These are phyloP conservation scores for Irpex sp. DNA, from an alignment of 1,284 basidiomycete genomes.

Conservation along the genomic window DNA sequence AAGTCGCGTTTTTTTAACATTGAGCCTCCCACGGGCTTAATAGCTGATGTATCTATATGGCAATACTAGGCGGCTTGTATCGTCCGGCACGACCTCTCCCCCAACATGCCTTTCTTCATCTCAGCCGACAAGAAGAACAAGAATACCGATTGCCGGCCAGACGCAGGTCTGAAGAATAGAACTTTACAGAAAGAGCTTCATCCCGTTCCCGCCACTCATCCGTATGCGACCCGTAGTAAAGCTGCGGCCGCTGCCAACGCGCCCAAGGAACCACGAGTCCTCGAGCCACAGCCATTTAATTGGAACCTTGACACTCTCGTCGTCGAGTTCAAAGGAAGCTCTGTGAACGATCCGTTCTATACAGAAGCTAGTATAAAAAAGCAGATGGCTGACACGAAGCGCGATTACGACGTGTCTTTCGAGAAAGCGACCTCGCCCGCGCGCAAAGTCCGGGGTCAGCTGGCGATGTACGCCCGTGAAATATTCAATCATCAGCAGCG, in stretches of 20 bases:
- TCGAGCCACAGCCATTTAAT: background rate
- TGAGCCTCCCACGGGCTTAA: background rate
- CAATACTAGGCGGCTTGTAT: background rate
- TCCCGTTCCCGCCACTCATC: background rate
- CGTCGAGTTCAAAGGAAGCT: background rate
- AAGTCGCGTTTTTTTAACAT: background rate
- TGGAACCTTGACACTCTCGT: background rate
- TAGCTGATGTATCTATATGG: background rate
- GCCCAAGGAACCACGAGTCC: background rate
- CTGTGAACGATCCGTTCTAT: background rate
- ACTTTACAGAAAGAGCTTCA: background rate
- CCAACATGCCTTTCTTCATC: background rate
- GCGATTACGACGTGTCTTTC: background rate
- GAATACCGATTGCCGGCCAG: background rate
- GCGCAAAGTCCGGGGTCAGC: background rate
- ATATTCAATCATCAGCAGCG: background rate
- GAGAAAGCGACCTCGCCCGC: background rate
- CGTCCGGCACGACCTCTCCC: background rate
- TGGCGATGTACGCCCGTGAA: background rate
- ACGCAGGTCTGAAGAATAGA: background rate
- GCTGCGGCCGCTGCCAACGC: background rate
- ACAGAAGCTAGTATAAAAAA: background rate
- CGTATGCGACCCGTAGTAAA: background rate
- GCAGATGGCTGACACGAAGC: background rate
- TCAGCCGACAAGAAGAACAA: background rate